phyloP scores from a whole-genome alignment of 73 alveolate species.

The Paramecium bursaria region DNA sequence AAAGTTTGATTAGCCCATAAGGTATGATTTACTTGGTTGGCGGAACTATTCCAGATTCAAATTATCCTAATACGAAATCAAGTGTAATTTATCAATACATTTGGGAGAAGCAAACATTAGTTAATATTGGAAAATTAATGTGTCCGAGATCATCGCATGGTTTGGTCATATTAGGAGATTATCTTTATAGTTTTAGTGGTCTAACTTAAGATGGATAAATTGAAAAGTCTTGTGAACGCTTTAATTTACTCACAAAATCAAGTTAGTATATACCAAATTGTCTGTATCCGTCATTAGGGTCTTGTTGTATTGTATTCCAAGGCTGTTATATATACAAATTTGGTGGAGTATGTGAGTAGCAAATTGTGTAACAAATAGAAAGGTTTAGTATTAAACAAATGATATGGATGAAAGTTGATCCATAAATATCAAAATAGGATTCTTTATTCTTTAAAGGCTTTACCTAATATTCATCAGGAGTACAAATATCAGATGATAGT shows the following conservation, averaged over 20 bases:
- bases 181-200: constrained; percentile 19
- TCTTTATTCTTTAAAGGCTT: constrained; percentile 1
- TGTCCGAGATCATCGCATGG: constrained; percentile 25
- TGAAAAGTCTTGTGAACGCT: constrained; percentile 47
- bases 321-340: constrained; percentile 33
- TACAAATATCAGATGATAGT: not conserved
- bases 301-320: constrained; percentile 11
- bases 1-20: not conserved
- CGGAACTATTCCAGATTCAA: not conserved
- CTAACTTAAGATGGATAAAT: not conserved
- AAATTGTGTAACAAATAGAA: constrained; percentile 2
- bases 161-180: constrained; percentile 26
- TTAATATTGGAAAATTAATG: constrained; percentile 5
- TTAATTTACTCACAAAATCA: not conserved
- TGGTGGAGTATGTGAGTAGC: constrained; percentile 39
- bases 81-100: not conserved
- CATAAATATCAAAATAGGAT: not conserved
- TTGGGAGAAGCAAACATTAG: not conserved
- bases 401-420: constrained; percentile 38
- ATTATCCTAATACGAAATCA: constrained; percentile 31
- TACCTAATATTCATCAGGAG: constrained; percentile 37
- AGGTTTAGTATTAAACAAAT: constrained; percentile 31
- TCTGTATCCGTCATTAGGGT: constrained; percentile 19
- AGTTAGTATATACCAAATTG: constrained; percentile 27
- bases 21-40: constrained; percentile 18